A percentile compares a stretch with the other conserved stretches of the same genome.
These are phyloP conservation scores for Eragrostis nindensis DNA, from an alignment of 176 grass and related monocot genomes.

Conservation along the genomic window DNA sequence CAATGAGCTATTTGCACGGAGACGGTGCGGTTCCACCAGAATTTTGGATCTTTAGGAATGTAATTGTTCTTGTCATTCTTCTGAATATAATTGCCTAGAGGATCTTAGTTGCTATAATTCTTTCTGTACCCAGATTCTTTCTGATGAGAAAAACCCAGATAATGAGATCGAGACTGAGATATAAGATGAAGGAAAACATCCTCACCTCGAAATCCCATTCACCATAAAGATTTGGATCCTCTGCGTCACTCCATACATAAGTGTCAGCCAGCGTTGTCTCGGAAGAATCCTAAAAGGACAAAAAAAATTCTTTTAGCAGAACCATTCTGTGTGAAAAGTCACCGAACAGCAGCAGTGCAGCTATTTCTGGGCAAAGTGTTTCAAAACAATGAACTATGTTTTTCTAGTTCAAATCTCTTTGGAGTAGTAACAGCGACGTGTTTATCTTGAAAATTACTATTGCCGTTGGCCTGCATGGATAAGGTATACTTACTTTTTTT, in stretches of 20 bases:
- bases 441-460: too few relatives aligned
- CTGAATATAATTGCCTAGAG: neutral
- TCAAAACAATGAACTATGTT: neutral
- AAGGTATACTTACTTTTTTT: too few relatives aligned
- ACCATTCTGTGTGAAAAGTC: neutral
- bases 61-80: neutral
- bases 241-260: conserved; percentile 76
- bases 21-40: neutral
- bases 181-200: conserved; percentile 14
- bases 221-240: conserved; percentile 81
- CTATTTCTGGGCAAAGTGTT: neutral
- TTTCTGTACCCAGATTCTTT: neutral
- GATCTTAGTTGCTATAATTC: neutral
- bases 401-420: neutral
- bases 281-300: conserved; percentile 53
- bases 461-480: neutral
- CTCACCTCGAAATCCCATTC: conserved; percentile 97
- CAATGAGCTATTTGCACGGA: neutral
- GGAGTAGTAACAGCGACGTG: neutral
- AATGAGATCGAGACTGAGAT: neutral
- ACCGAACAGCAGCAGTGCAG: neutral
- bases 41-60: neutral
- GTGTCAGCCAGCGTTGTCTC: conserved; percentile 70
- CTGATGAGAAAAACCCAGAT: neutral
- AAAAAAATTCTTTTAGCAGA: conserved; percentile 31